Base-by-base conservation (phyloP, 2,329 filamentous ascomycete genomes). In the Neopestalotiopsis rosae region DNA sequence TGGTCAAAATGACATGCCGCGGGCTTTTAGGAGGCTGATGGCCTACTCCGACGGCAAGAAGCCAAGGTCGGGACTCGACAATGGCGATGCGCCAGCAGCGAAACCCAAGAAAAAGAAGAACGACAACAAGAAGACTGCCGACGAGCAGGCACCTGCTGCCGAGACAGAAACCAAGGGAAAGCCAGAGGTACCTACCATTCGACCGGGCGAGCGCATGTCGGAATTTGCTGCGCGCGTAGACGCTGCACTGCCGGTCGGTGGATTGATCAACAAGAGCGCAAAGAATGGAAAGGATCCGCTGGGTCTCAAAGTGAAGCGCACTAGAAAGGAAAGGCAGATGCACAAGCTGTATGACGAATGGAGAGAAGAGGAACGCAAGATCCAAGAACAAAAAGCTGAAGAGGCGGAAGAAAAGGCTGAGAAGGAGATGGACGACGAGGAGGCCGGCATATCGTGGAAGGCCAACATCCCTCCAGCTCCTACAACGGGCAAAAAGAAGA, bases 21-120 rank as follows among this genome's bases (percentile, higher is more conserved):
- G 94, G 73, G 94, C 92, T 1, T 99, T 99, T 80, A 89, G 89
- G 71, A 90, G 94, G 13, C 83, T 98, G 71, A 96, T 98, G 92
- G 90, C 92, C 42, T 88, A 90, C 72, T 88, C 91, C 56, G 81
- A 84, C 17, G 86, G 89, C n/a, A 90, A 89, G 76, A 88, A 85
- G 70, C 79, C 86, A 10, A 86, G 86, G 5, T 88, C 86, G 10
- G 90, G 91, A 6, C 84, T 97, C 9, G 92, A 97, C 77, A 89
- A 96, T 72, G 93, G 93, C n/a, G 76, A 58, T 17, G 40, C 40
- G 13, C 52, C 52, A 28, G 84, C 12, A 80, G 80, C 61, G 73
- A 76, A n/a, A 67, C 70, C 10, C 5, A 78, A 78, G 67, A 78
- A 78, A 67, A 79, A 38, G 34, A 38, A 38, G 6, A 38, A 76